Evolutionary conservation across 371 early-diverging fungal genomes (phyloP).

Genomic region (Fennellomyces sp.): DNA sequence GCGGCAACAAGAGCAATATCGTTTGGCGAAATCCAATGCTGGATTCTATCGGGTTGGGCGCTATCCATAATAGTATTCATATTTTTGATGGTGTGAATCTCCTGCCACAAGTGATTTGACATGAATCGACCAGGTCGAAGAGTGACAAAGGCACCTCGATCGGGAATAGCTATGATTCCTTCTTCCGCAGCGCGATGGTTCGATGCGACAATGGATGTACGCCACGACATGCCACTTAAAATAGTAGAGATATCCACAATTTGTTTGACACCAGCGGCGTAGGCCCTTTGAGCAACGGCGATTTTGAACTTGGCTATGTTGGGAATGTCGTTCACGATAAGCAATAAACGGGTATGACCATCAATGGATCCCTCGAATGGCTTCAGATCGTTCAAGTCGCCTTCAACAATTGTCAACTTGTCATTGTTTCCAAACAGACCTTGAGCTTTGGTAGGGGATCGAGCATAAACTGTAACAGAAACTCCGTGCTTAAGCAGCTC

Average conservation of each 20-base stretch:
- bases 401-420: background rate
- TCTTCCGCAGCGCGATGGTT: slow-evolving; percentile 12
- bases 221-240: slow-evolving; percentile 18
- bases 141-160: slow-evolving; percentile 22
- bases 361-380: slow-evolving; percentile 19
- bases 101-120: slow-evolving; percentile 17
- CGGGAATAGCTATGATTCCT: slow-evolving; percentile 10
- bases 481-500: slow-evolving; percentile 11
- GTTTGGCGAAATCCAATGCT: slow-evolving; percentile 17
- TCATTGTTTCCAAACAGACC: background rate
- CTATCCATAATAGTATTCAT: slow-evolving; percentile 2
- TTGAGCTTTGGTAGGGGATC: slow-evolving; percentile 21
- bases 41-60: background rate
- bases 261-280: slow-evolving; percentile 36
- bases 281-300: slow-evolving; percentile 11
- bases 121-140: slow-evolving; percentile 36
- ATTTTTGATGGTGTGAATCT: slow-evolving; percentile 5
- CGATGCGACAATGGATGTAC: slow-evolving; percentile 8
- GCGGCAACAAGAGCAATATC: slow-evolving; percentile 17
- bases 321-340: slow-evolving; percentile 1
- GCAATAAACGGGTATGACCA: slow-evolving; percentile 20
- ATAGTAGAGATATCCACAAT: slow-evolving; percentile 31
- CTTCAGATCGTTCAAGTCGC: background rate
- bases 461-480: slow-evolving; percentile 15
- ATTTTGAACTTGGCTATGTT: background rate